phyloP scores from a whole-genome alignment of 306 rosid species.

The Begonia peltatifolia region DNA sequence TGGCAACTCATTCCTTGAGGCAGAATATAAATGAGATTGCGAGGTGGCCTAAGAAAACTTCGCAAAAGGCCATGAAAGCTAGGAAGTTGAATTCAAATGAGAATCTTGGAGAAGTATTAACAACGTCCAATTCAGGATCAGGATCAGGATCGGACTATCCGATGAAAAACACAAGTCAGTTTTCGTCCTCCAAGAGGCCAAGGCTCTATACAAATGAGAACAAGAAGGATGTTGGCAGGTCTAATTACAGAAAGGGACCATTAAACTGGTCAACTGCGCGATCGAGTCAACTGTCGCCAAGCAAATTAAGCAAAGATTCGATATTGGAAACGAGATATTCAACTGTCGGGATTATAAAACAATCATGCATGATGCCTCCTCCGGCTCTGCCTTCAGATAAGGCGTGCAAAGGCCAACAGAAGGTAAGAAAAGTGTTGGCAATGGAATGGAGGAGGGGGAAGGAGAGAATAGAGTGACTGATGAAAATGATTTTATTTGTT shows the following conservation, averaged over 20 bases:
- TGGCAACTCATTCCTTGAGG: slow-evolving; percentile 26
- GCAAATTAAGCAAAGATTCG: slow-evolving; percentile 37
- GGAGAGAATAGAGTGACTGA: slow-evolving; percentile 41
- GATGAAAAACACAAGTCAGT: slow-evolving; percentile 30
- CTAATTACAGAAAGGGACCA: slow-evolving; percentile 34
- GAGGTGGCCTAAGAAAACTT: slow-evolving; percentile 71
- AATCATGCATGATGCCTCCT: slow-evolving; percentile 67
- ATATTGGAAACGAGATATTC: slow-evolving; percentile 32
- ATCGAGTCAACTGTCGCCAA: slow-evolving; percentile 61
- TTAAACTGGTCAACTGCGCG: slow-evolving; percentile 55
- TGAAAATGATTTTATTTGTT: not conserved
- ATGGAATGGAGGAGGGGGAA: slow-evolving; percentile 72
- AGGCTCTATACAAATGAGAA: slow-evolving; percentile 39
- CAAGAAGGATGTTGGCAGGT: slow-evolving; percentile 27
- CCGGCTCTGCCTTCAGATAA: slow-evolving; percentile 40
- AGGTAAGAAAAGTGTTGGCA: slow-evolving; percentile 39
- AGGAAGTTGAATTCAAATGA: slow-evolving; percentile 43
- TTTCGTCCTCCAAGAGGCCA: slow-evolving; percentile 51
- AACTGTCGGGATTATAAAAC: slow-evolving; percentile 24
- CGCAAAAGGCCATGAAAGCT: slow-evolving; percentile 59
- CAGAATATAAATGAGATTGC: slow-evolving; percentile 37
- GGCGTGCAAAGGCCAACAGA: slow-evolving; percentile 38
- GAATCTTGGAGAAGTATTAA: slow-evolving; percentile 35
- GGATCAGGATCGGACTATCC: slow-evolving; percentile 23
- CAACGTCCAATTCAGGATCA: slow-evolving; percentile 18